phyloP scores from a whole-genome alignment of 495 filamentous ascomycete genomes.

The Aspergillus egyptiacus region DNA sequence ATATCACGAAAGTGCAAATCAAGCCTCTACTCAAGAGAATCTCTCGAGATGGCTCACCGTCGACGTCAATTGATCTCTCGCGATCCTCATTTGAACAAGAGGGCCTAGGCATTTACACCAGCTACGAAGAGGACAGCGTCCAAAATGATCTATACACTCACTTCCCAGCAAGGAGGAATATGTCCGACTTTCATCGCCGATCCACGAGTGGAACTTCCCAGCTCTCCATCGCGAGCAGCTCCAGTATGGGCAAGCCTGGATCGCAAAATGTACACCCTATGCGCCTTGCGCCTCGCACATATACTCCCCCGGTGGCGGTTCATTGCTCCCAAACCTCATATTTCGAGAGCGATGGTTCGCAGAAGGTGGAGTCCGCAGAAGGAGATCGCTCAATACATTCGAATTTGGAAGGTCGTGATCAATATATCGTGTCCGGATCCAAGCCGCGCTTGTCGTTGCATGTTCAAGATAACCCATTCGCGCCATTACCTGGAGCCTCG shows the following conservation, averaged over 20 bases:
- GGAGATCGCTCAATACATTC: conserved; percentile 20
- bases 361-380: conserved; percentile 28
- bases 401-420: conserved; percentile 23
- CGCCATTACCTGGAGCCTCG: conserved; percentile 42
- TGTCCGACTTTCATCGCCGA: conserved; percentile 42
- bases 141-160: conserved; percentile 28
- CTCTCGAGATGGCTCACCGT: conserved; percentile 41
- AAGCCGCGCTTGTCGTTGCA: conserved; percentile 39
- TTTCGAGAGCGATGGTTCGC: conserved; percentile 41
- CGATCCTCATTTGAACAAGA: conserved; percentile 52
- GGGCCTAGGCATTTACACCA: conserved; percentile 49
- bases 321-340: conserved; percentile 48
- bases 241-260: conserved; percentile 45
- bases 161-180: conserved; percentile 26
- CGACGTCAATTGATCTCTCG: conserved; percentile 47
- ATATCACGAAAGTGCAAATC: conserved; percentile 40
- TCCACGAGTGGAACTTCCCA: conserved; percentile 54
- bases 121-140: conserved; percentile 34
- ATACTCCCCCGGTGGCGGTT: conserved; percentile 48
- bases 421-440: conserved; percentile 27
- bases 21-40: conserved; percentile 55
- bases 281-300: conserved; percentile 52
- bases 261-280: conserved; percentile 54
- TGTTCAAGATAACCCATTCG: conserved; percentile 44
- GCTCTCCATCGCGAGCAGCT: conserved; percentile 41